Evolutionary conservation across 2,329 filamentous ascomycete genomes (phyloP), one percentile per base, ranked within the genome.

Genomic region (Aureobasidium lini): DNA sequence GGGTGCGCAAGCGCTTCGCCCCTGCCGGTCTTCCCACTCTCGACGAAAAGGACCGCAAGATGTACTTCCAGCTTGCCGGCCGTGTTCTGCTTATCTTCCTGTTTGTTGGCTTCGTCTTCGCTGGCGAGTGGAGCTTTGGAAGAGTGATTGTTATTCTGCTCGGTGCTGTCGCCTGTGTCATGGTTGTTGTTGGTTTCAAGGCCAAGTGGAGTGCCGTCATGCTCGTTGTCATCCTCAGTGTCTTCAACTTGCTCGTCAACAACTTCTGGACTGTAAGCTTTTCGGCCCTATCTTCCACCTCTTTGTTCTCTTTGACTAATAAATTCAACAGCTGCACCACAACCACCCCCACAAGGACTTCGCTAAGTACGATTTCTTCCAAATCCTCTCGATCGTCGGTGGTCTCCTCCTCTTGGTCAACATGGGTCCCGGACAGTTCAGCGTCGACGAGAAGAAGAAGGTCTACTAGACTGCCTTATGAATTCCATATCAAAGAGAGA

Each of bases 361-460:
- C 73, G 94, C 94, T 81, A 99, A 99, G 80, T 99, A 99, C 84
- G 94, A 99, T 75, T 99, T 99, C 82, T 99, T 99, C 86, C 94
- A 99, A 81, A 96, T 97, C 69, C 82, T 99, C 59, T 99, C 94
- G 56, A 99, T 99, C 73, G 93, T 97, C 66, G 94, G 94, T 65
- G 94, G 94, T 74, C 89, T 99, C 60, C 83, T 99, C 61, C 86
- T 99, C 66, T 84, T 99, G 66, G 92, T 97, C 78, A 99, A 99
- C 84, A 96, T 94, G 84, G 94, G 94, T 63, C 94, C 94, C 9
- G 94, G 94, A 64, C 92, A 96, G 76, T 89, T 97, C 81, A 95
- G 89, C 74, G 93, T 97, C 75, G 94, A 99, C 77, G 94, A 99
- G 85, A 99, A 99, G 89, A 99, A 99, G 86, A 99, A 99, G 84